phyloP scores from a whole-genome alignment of 441 rosid species.

The Arabidopsis hybrid region DNA sequence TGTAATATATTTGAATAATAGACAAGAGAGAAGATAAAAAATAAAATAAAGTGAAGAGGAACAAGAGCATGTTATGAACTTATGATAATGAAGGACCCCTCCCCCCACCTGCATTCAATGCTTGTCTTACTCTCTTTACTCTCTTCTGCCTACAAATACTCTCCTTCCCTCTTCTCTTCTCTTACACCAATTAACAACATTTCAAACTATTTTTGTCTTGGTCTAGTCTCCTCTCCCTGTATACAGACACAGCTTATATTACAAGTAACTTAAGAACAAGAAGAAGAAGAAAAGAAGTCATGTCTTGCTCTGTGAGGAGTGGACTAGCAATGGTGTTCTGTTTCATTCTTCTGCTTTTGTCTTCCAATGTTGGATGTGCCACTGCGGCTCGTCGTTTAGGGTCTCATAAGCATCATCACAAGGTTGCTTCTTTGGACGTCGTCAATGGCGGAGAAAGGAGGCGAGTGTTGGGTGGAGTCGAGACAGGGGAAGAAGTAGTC shows the following conservation, averaged over 20 bases:
- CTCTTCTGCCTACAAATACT: slow-evolving; percentile 42
- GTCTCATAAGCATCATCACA: slow-evolving; percentile 31
- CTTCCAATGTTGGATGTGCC: slow-evolving; percentile 31
- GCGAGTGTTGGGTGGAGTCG: slow-evolving; percentile 41
- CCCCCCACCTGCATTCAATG: slow-evolving; percentile 46
- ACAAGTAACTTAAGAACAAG: slow-evolving; percentile 4
- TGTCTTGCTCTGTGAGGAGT: slow-evolving; percentile 40
- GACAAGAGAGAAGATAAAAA: slow-evolving; percentile 15
- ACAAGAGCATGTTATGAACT: slow-evolving; percentile 50
- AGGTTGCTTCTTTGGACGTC: slow-evolving; percentile 8
- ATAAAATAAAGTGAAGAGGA: slow-evolving; percentile 24
- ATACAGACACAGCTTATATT: not conserved
- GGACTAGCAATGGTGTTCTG: slow-evolving; percentile 5
- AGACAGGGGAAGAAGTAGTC: slow-evolving; percentile 49
- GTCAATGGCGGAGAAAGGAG: slow-evolving; percentile 20
- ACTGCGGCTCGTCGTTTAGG: slow-evolving; percentile 33
- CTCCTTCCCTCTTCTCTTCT: slow-evolving; percentile 34
- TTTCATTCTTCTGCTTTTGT: slow-evolving; percentile 37
- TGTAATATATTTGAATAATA: slow-evolving; percentile 33
- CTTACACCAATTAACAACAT: slow-evolving; percentile 18
- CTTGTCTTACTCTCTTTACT: slow-evolving; percentile 45
- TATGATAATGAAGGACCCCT: slow-evolving; percentile 42
- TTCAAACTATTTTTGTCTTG: slow-evolving; percentile 17
- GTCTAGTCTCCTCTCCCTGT: not conserved
- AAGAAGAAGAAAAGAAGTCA: slow-evolving; percentile 26